These are phyloP conservation scores for Fistulinella cinereoalba DNA, from an alignment of 1,284 basidiomycete species.

Conservation along the genomic window DNA sequence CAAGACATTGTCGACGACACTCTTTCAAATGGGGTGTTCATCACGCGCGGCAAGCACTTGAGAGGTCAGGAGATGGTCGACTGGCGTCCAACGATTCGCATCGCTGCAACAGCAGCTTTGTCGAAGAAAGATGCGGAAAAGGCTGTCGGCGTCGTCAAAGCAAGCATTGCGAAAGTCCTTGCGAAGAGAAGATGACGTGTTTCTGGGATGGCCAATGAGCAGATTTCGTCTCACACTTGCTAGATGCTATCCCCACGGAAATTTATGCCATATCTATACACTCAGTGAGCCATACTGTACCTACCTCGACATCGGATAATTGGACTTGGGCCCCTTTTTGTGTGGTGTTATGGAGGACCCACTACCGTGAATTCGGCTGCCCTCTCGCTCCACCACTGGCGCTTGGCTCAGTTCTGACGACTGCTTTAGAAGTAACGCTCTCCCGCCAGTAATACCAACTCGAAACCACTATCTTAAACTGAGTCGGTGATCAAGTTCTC, in stretches of 20 bases:
- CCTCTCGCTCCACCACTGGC: too few species aligned
- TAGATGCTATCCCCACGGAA: slow-evolving; percentile 1
- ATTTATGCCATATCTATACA: slow-evolving; percentile 25
- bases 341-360: too few species aligned
- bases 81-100: slow-evolving; percentile 80
- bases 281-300: slow-evolving; percentile 11
- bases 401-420: too few species aligned
- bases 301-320: neutral
- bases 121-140: slow-evolving; percentile 91
- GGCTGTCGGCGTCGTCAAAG: slow-evolving; percentile 74
- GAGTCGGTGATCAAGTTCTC: too few species aligned
- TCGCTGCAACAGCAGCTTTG: slow-evolving; percentile 78
- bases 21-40: slow-evolving; percentile 72
- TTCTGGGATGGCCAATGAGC: too few species aligned
- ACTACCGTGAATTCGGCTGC: too few species aligned
- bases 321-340: neutral
- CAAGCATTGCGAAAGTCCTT: slow-evolving; percentile 71
- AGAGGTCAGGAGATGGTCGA: slow-evolving; percentile 83
- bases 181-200: slow-evolving; percentile 47
- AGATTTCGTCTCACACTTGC: too few species aligned
- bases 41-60: slow-evolving; percentile 80
- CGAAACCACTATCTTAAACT: too few species aligned
- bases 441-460: too few species aligned
- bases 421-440: too few species aligned
- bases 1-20: slow-evolving; percentile 90